phyloP scores from a whole-genome alignment of 2,329 filamentous ascomycete species.

The Xylariomycetidae sp. region DNA sequence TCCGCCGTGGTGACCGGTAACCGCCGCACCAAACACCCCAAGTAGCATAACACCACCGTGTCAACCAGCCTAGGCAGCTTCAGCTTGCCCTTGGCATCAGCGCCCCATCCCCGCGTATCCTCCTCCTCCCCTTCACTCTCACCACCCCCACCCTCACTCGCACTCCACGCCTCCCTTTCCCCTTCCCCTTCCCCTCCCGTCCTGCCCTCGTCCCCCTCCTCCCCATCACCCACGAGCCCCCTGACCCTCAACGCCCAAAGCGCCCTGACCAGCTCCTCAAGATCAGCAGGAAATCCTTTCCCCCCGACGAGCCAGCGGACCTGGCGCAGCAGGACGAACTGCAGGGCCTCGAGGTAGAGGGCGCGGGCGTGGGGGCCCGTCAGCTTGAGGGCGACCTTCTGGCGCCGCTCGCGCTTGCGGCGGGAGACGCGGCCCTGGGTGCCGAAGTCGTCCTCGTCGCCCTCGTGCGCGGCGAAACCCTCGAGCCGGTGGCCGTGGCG shows the following conservation, averaged over 20 bases:
- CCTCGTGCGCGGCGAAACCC: slow-evolving; percentile 52
- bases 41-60: slow-evolving; percentile 72
- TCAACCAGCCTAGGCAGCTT: slow-evolving; percentile 66
- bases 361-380: slow-evolving; percentile 65
- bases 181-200: too few relatives aligned
- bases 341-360: slow-evolving; percentile 78
- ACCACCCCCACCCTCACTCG: slow-evolving; percentile 16
- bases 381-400: slow-evolving; percentile 52
- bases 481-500: slow-evolving; percentile 75
- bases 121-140: slow-evolving; percentile 26
- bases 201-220: slow-evolving; percentile 30
- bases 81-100: too few relatives aligned
- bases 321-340: slow-evolving; percentile 81
- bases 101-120: too few relatives aligned
- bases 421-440: slow-evolving; percentile 50
- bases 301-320: slow-evolving; percentile 65
- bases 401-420: slow-evolving; percentile 52
- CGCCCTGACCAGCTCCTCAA: slow-evolving; percentile 76
- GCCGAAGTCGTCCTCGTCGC: slow-evolving; percentile 63
- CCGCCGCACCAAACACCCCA: slow-evolving; percentile 70
- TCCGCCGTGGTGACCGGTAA: slow-evolving; percentile 74
- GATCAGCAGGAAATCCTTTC: slow-evolving; percentile 63
- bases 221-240: slow-evolving; percentile 50
- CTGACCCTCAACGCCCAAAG: slow-evolving; percentile 73
- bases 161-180: too few relatives aligned